Base-by-base conservation (phyloP, 805 yeast species). In the Kodamaea fukazawae region DNA sequence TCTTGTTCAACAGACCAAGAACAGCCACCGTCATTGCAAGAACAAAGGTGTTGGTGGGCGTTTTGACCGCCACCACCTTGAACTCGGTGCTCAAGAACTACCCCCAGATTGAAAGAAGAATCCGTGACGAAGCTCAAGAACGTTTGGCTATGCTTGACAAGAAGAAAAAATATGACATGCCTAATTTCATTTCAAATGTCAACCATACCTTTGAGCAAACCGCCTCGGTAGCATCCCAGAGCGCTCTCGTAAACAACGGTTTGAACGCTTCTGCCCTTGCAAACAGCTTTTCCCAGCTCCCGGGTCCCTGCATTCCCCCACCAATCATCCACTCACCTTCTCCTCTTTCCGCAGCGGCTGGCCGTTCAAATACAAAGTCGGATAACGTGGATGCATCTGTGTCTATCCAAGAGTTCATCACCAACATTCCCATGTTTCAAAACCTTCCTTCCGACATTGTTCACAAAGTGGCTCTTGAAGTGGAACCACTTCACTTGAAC, bases 91-190 rank as follows among this genome's bases (percentile, higher is more conserved):
- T 84, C 16, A 76, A 80, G 1, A 74, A 71, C 41, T 83, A 76
- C 55, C 90, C 91, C 0, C 57, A 62, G 2, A 76, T 84, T 29
- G 90, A 83, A 54, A 63, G 86, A 43, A 67, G 79, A 34, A 82
- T 84, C 31, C 65, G 90, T 45, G 87, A 84, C 55, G 91, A 84
- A 53, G 90, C 88, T 3, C 89, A 84, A 52, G 89, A 83, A 55
- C 66, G 91, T 37, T 61, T 84, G 43, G 82, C 84, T 4, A 76
- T 81, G 79, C 81, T 76, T 49, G 86, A 81, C 37, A 79, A 82
- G 56, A 70, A 78, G 51, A 73, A 71, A 45, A 61, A 71, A 41
- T 65, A 69, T 36, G 73, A 72, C 10, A 60, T 68, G 40, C 61
- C 55, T 37, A 58, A 31, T 18, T 44, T 59, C 14, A 52, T 59